These are phyloP conservation scores for Leccinum obscurum DNA, from an alignment of 768 basidiomycete genomes.

Conservation along the genomic window DNA sequence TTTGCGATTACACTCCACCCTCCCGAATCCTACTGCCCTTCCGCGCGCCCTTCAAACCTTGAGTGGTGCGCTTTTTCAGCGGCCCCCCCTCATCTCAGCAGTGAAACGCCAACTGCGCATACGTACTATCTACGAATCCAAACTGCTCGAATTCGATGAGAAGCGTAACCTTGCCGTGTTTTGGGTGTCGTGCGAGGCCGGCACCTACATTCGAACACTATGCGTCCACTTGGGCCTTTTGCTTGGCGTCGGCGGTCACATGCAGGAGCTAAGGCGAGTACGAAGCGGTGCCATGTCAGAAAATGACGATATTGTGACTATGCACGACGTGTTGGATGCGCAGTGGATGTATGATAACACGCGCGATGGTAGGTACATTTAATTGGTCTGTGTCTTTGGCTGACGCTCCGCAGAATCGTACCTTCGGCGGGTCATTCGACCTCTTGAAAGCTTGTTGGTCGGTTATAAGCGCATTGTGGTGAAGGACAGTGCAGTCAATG, in stretches of 20 bases:
- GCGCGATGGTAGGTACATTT: slow-evolving; percentile 70
- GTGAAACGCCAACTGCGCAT: slow-evolving; percentile 98
- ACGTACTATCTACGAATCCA: slow-evolving; percentile 95
- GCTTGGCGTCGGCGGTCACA: slow-evolving; percentile 98
- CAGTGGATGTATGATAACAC: slow-evolving; percentile 99
- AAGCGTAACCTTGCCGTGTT: slow-evolving; percentile 96
- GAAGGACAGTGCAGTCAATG: slow-evolving; percentile 98
- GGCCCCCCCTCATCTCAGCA: slow-evolving; percentile 97
- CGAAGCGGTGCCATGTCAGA: slow-evolving; percentile 96
- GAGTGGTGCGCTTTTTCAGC: slow-evolving; percentile 97
- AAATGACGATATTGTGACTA: slow-evolving; percentile 97
- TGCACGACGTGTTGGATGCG: slow-evolving; percentile 99
- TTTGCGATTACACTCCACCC: slow-evolving; percentile 82
- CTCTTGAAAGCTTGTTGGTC: slow-evolving; percentile 89
- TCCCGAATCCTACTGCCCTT: slow-evolving; percentile 81
- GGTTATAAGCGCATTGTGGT: slow-evolving; percentile 99
- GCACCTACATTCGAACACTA: slow-evolving; percentile 93
- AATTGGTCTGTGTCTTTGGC: slow-evolving; percentile 7
- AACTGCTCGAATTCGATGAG: slow-evolving; percentile 95
- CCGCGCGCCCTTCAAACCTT: slow-evolving; percentile 94
- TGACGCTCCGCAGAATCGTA: slow-evolving; percentile 73
- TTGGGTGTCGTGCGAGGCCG: slow-evolving; percentile 99
- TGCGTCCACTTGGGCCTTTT: slow-evolving; percentile 96
- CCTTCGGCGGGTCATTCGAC: slow-evolving; percentile 90
- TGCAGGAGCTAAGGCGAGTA: slow-evolving; percentile 97